Evolutionary conservation across 78 protist genomes (phyloP).

Genomic region (Dictyostelium intermedium): DNA sequence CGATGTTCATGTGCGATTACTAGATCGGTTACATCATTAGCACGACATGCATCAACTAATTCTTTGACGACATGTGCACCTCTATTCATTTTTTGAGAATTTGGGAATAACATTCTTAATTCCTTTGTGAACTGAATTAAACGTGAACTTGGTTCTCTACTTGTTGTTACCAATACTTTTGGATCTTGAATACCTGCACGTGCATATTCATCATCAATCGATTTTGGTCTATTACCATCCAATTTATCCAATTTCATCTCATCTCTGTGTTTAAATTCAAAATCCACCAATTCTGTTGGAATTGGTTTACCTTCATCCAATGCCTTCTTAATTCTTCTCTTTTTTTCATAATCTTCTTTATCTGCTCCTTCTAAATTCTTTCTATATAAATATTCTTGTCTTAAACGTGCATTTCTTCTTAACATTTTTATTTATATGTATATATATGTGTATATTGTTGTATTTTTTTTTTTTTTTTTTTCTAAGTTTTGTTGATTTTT

Average conservation of each 20-base stretch:
- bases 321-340: conserved; percentile 83
- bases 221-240: not conserved
- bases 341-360: conserved; percentile 74
- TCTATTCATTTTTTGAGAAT: conserved; percentile 95
- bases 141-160: conserved; percentile 94
- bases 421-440: conserved; percentile 24
- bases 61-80: conserved; percentile 91
- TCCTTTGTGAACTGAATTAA: conserved; percentile 97
- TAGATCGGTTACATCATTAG: conserved; percentile 96
- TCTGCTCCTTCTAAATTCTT: conserved; percentile 91
- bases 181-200: conserved; percentile 98
- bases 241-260: conserved; percentile 74
- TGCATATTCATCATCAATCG: conserved; percentile 98
- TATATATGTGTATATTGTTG: not conserved
- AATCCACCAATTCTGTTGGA: conserved; percentile 91
- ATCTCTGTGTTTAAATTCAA: conserved; percentile 61
- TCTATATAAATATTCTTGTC: conserved; percentile 94
- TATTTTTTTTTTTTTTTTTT: not conserved
- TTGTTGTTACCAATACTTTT: conserved; percentile 95
- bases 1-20: conserved; percentile 97
- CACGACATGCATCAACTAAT: conserved; percentile 92
- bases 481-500: not conserved
- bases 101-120: conserved; percentile 93
- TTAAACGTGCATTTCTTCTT: conserved; percentile 80
- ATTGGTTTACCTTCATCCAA: conserved; percentile 88